phyloP scores from a whole-genome alignment of 306 rosid genomes.

The Lagenaria siceraria region DNA sequence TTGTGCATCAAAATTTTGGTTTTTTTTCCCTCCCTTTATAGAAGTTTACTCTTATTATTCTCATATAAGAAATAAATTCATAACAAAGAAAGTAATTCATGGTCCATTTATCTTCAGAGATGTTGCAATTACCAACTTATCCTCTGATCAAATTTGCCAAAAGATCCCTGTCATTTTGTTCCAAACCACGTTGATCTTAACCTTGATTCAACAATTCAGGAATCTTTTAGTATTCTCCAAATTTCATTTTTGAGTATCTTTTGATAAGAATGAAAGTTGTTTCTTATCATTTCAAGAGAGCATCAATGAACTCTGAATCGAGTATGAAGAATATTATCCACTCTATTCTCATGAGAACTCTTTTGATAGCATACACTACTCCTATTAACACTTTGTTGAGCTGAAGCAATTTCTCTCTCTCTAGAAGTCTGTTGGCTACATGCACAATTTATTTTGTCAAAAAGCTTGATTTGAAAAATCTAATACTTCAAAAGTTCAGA shows the following conservation, averaged over 20 bases:
- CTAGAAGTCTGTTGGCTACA: not conserved
- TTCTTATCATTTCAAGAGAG: not conserved
- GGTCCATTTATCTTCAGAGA: not conserved
- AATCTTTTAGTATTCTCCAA: not conserved
- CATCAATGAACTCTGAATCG: not conserved
- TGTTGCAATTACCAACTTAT: not conserved
- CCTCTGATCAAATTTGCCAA: not conserved
- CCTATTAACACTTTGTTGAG: not conserved
- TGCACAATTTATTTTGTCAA: not conserved
- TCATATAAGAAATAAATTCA: not conserved
- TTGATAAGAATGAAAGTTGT: not conserved
- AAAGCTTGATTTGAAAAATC: not conserved
- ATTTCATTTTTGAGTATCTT: not conserved
- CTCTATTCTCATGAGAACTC: not conserved
- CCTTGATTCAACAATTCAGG: not conserved
- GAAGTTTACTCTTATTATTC: too few species aligned
- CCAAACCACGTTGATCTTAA: not conserved
- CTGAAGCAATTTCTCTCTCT: not conserved
- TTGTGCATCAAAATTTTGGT: too few species aligned
- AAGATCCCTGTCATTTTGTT: not conserved
- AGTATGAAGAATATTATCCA: not conserved
- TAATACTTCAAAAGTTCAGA: constrained; percentile 26
- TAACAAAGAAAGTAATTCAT: not conserved
- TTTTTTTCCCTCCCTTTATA: too few species aligned
- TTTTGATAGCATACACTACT: not conserved